Conservation (phyloP, 202 grass and related monocot genomes). For the Alloteropsis angusta region DNA sequence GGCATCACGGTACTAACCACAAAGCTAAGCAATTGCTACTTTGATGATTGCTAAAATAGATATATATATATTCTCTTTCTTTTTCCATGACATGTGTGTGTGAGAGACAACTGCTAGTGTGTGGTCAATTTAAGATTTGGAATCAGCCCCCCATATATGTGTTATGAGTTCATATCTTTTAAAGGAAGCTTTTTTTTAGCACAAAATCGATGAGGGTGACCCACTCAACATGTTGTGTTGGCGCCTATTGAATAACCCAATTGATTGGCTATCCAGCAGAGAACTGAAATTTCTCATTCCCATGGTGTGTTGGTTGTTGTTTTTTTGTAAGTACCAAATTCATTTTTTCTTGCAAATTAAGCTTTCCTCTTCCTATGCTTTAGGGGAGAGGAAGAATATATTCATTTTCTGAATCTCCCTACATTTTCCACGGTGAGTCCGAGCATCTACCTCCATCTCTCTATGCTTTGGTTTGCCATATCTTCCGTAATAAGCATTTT, state of each 20-base stretch:
- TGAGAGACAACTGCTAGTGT: background rate
- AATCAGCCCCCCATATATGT: background rate
- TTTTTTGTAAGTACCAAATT: too few species aligned
- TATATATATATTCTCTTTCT: background rate
- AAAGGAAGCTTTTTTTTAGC: background rate
- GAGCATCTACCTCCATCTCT: too few species aligned
- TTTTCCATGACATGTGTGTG: background rate
- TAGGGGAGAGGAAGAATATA: too few species aligned
- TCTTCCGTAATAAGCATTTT: too few species aligned
- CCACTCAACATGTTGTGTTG: background rate
- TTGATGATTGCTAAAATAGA: background rate
- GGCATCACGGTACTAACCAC: background rate
- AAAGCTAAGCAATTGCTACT: background rate
- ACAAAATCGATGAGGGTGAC: background rate
- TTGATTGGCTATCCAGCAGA: too few species aligned
- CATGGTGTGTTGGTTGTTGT: too few species aligned
- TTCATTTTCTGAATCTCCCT: too few species aligned
- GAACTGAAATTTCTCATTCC: too few species aligned
- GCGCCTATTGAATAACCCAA: background rate
- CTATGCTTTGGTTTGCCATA: too few species aligned
- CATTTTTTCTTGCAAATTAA: too few species aligned
- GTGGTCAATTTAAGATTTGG: background rate
- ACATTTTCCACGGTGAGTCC: too few species aligned
- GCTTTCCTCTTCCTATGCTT: too few species aligned
- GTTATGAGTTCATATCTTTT: background rate